Conservation (phyloP, 2,329 filamentous ascomycete genomes). For the Lasiodiplodia theobromae region DNA sequence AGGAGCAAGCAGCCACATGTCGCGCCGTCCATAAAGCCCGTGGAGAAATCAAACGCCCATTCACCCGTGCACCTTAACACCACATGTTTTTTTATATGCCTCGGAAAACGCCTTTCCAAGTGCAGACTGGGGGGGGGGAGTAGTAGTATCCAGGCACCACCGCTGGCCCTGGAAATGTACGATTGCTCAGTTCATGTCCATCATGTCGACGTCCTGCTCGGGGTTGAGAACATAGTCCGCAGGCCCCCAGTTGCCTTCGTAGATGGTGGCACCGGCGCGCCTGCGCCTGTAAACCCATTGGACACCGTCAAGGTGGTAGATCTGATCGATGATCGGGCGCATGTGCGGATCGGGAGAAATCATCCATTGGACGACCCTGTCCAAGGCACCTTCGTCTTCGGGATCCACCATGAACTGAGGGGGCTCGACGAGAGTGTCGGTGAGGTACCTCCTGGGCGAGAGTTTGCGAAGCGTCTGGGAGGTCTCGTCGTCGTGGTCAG, state of each 20-base stretch:
- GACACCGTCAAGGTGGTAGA: conserved; percentile 76
- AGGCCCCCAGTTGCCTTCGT: conserved; percentile 95
- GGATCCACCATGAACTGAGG: conserved; percentile 90
- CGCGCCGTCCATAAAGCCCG: conserved; percentile 20
- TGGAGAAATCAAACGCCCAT: conserved; percentile 21
- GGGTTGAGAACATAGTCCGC: conserved; percentile 66
- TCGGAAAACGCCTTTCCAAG: conserved; percentile 6
- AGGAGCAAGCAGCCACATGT: conserved; percentile 15
- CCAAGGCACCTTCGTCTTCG: conserved; percentile 75
- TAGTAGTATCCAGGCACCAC: conserved; percentile 9
- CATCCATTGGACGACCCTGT: conserved; percentile 87
- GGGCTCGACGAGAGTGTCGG: conserved; percentile 68
- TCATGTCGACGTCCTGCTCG: conserved; percentile 65
- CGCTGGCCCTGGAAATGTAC: conserved; percentile 2
- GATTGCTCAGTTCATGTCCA: conserved; percentile 55
- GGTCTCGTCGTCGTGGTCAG: conserved; percentile 46
- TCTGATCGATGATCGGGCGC: conserved; percentile 76
- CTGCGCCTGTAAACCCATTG: conserved; percentile 80
- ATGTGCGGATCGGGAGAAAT: conserved; percentile 75
- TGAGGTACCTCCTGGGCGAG: conserved; percentile 38
- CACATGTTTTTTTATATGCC: conserved; percentile 18
- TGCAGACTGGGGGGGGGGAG: neutral
- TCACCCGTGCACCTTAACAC: conserved; percentile 21
- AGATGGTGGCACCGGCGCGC: conserved; percentile 89
- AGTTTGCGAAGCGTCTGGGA: conserved; percentile 46